Base-by-base conservation (phyloP, 768 basidiomycete species). In the Lactifluus piperatus region DNA sequence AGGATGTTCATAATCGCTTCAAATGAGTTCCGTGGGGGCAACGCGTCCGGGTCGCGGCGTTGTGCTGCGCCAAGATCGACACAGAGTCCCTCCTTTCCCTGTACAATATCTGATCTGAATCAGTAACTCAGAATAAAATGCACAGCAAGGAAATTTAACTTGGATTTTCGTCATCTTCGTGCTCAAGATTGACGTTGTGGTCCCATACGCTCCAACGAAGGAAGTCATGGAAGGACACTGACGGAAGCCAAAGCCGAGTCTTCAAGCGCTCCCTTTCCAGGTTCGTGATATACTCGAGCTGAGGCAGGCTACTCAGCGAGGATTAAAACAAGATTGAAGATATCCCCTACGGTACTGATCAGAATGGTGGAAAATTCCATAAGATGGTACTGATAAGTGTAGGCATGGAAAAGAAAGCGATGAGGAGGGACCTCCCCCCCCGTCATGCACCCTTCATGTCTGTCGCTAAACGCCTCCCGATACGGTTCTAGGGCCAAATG, bases 321-420 rank as follows among this genome's bases (percentile, higher is more conserved):
- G 32, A n/a, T 18, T 34, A 4, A 24, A 8, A 39, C 8, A 18
- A 36, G 30, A n/a, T n/a, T n/a, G n/a, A 49, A 11, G 6, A 16
- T n/a, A n/a, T 10, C 20, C 62, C 76, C 20, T 45, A 79, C 78
- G 57, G 73, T 51, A 7, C 70, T 70, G n/a, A 67, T 62, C 5
- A 77, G 56, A 11, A 67, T 60, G 9, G 60, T 56, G 3, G 71
- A 67, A 60, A 79, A 76, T 13, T 68, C 70, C 67, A 77, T 74
- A 51, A 76, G 63, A 58, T 80, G 79, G 54, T 74, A 78, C 60
- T 91, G 85, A 67, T 86, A 89, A 29, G 86, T 79, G 64, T 84
- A 90, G 51, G 83, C 86, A 56, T 87, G 74, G 64, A 91, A 91
- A 8, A 91, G 72, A 67, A 83, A 81, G 41, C 83, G 80, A 69